Evolutionary conservation across 345 rosid species (phyloP).

Genomic region (Aurinia saxatilis): DNA sequence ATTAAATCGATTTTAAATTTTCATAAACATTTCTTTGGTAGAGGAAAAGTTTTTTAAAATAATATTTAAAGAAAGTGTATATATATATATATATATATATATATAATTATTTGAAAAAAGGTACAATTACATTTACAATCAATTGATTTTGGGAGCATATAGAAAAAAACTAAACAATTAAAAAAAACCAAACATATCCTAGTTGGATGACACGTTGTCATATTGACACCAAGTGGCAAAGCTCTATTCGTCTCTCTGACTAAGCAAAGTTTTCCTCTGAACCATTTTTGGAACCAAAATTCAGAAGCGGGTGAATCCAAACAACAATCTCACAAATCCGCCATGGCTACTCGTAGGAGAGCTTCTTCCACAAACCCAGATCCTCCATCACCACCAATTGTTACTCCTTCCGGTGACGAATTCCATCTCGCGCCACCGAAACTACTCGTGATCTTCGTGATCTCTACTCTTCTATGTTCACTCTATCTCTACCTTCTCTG

Average conservation of each 20-base stretch:
- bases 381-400: not conserved
- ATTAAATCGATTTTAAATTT: no score
- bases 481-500: constrained; percentile 65
- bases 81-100: no score
- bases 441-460: constrained; percentile 40
- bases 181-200: not conserved
- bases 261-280: not conserved
- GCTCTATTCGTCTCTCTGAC: not conserved
- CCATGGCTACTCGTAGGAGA: constrained; percentile 88
- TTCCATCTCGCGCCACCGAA: constrained; percentile 58
- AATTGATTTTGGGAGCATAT: no score
- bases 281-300: not conserved
- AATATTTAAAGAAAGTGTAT: no score
- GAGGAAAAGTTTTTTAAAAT: no score
- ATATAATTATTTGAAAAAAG: no score
- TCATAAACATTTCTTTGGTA: no score
- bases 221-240: not conserved
- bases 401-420: constrained; percentile 1
- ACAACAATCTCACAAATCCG: constrained; percentile 7
- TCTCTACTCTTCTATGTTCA: constrained; percentile 44
- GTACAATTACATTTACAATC: no score
- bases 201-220: constrained; percentile 19
- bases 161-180: no score
- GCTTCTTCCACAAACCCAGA: constrained; percentile 20
- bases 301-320: constrained; percentile 16